Conservation (phyloP, 768 basidiomycete genomes). For the Gloeostereum incarnatum region DNA sequence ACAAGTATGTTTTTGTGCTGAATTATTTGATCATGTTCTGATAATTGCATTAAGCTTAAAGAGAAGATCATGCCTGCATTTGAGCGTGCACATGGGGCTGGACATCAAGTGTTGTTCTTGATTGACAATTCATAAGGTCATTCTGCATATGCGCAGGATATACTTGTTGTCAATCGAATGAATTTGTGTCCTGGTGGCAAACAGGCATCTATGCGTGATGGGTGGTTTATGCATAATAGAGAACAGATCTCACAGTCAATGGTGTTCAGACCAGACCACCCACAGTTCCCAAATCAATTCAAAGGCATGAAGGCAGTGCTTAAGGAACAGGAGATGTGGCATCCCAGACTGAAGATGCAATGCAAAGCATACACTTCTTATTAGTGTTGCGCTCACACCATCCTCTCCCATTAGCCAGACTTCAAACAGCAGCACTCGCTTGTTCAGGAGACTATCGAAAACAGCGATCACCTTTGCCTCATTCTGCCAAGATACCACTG, state of each 20-base stretch:
- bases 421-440: conserved; percentile 14
- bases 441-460: conserved; percentile 9
- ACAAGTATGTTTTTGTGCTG: conserved; percentile 14
- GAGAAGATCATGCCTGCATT: conserved; percentile 14
- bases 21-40: not conserved
- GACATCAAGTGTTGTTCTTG: conserved; percentile 9
- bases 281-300: conserved; percentile 10
- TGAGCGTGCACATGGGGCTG: conserved; percentile 2
- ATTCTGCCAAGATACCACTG: conserved; percentile 16
- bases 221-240: conserved; percentile 9
- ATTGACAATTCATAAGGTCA: conserved; percentile 18
- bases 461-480: conserved; percentile 7
- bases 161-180: conserved; percentile 12
- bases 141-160: conserved; percentile 14
- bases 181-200: conserved; percentile 15
- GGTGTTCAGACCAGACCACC: conserved; percentile 16
- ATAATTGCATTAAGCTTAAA: conserved; percentile 11
- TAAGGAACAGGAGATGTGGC: conserved; percentile 15
- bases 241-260: conserved; percentile 10
- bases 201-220: conserved; percentile 12
- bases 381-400: conserved; percentile 19
- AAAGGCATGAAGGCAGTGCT: conserved; percentile 24
- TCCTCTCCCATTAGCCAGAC: conserved; percentile 14
- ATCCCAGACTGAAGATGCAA: conserved; percentile 8
- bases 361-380: conserved; percentile 7